phyloP scores from a whole-genome alignment of 2,329 filamentous ascomycete genomes.

The Fusarium hainanense region DNA sequence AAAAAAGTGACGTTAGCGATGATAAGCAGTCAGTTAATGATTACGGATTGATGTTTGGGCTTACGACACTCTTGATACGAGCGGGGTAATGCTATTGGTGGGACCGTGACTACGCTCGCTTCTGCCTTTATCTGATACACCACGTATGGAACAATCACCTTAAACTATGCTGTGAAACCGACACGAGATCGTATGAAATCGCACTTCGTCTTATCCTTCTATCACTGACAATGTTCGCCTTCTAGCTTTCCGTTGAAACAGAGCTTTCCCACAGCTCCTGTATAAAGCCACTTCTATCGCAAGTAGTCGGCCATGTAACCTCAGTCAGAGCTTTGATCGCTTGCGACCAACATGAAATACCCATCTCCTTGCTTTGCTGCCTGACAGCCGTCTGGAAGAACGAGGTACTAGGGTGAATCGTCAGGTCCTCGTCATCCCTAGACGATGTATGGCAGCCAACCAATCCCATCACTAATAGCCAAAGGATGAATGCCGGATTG shows the following conservation, averaged over 20 bases:
- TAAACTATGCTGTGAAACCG: too few species aligned
- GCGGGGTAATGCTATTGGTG: too few species aligned
- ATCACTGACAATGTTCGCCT: too few species aligned
- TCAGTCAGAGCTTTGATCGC: neutral
- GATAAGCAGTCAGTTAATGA: too few species aligned
- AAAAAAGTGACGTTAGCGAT: too few species aligned
- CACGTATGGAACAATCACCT: too few species aligned
- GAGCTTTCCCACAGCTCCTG: conserved; percentile 12
- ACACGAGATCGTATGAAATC: too few species aligned
- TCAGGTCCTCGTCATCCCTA: accelerated
- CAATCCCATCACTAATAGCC: neutral
- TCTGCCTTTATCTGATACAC: too few species aligned
- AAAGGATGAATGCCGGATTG: neutral
- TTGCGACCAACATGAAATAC: neutral
- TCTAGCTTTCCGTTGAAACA: neutral
- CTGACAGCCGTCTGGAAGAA: conserved; percentile 4
- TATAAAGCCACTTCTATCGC: neutral
- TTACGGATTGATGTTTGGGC: too few species aligned
- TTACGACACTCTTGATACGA: too few species aligned
- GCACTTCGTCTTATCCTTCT: too few species aligned
- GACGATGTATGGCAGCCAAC: neutral
- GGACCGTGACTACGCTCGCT: too few species aligned
- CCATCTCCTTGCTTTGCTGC: neutral
- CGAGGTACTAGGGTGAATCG: neutral
- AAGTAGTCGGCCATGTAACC: neutral